A percentile compares a stretch with the other conserved stretches of the same genome.
Conservation (phyloP, 2,329 filamentous ascomycete species). For the Ophiostoma himal-ulmi region DNA sequence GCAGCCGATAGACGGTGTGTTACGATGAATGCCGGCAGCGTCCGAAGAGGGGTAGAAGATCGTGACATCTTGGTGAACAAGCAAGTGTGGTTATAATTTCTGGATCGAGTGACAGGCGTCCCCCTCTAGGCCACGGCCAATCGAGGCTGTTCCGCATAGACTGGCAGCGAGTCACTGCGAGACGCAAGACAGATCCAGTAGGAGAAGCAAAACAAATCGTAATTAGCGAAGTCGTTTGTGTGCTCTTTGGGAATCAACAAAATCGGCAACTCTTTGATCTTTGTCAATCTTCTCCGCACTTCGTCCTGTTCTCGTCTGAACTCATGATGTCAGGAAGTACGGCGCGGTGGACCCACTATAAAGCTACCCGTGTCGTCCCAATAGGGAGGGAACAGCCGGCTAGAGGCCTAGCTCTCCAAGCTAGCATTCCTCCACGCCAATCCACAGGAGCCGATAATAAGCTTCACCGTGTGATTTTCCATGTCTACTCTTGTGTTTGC, state of each 20-base stretch:
- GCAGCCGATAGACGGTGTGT: not conserved
- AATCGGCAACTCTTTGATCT: not conserved
- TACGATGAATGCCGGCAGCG: not conserved
- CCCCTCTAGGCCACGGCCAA: slow-evolving; percentile 3
- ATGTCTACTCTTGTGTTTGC: not conserved
- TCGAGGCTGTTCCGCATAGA: not conserved
- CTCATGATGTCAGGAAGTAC: slow-evolving; percentile 14
- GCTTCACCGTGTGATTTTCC: not conserved
- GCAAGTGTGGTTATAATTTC: not conserved
- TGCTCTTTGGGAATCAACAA: not conserved
- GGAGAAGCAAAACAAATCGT: not conserved
- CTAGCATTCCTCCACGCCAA: not conserved
- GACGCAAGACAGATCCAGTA: not conserved
- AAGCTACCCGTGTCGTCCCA: not conserved
- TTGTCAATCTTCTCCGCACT: not conserved
- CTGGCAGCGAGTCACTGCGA: not conserved
- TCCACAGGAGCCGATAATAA: not conserved
- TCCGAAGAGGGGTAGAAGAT: not conserved
- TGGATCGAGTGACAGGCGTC: not conserved
- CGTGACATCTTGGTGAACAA: not conserved
- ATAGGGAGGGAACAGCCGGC: slow-evolving; percentile 11
- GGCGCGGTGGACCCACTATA: slow-evolving; percentile 5
- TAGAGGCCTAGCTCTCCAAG: not conserved
- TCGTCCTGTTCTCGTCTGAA: not conserved
- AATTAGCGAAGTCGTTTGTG: not conserved